phyloP scores from a whole-genome alignment of 2,329 filamentous ascomycete genomes.

The Akanthomyces dipterigenus region DNA sequence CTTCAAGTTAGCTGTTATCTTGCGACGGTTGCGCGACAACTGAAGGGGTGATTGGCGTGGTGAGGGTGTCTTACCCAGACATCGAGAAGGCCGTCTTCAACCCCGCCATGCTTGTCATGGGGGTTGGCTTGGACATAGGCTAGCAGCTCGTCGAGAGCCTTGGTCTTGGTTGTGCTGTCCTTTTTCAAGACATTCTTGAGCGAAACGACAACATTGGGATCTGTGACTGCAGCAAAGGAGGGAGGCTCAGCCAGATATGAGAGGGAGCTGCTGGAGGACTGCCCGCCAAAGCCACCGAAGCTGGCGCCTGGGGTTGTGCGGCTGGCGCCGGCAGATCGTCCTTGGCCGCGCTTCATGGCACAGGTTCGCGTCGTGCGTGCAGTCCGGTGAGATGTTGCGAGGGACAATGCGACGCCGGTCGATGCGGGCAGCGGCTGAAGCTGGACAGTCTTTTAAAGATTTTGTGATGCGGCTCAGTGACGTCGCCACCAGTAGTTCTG shows the following conservation, averaged over 20 bases:
- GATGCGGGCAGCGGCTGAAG: background rate
- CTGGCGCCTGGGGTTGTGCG: conserved; percentile 13
- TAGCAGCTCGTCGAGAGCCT: conserved; percentile 80
- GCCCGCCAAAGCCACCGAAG: conserved; percentile 37
- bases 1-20: background rate
- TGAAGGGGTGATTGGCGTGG: background rate
- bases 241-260: conserved; percentile 86
- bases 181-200: conserved; percentile 92
- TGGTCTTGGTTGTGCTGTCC: conserved; percentile 84
- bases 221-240: conserved; percentile 68
- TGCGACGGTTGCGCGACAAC: background rate
- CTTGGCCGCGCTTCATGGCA: conserved; percentile 8
- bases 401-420: background rate
- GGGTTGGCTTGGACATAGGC: conserved; percentile 51
- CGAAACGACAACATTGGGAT: conserved; percentile 77
- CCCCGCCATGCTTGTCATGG: conserved; percentile 49
- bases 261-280: conserved; percentile 45
- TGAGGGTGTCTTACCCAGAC: conserved; percentile 59
- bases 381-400: background rate
- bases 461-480: conserved; percentile 6
- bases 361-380: background rate
- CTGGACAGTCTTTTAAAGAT: background rate
- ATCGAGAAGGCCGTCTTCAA: conserved; percentile 78
- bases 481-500: background rate
- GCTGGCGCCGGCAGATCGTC: background rate